Base-by-base conservation (phyloP, 805 yeast genomes). In the Candida saitoana region DNA sequence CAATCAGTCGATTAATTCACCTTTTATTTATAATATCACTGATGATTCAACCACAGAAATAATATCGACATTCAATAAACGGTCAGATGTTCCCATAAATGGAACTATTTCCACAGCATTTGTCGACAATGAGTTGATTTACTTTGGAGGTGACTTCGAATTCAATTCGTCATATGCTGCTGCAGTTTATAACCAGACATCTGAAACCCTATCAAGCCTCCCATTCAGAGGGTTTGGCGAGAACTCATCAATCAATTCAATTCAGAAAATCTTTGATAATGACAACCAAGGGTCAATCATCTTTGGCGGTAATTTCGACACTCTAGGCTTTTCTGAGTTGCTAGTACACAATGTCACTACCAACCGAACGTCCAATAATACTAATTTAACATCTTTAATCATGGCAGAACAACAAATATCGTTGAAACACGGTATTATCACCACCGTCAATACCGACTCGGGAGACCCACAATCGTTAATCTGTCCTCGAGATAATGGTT, bases 211-310 rank as follows among this genome's bases (percentile, higher is more conserved):
- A 31, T 39, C 54, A 2, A 56, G 73, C 6, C 66, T 87, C 3
- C 82, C 85, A 0, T 93, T 91, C 61, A 73, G 75, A 20, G 98
- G 98, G 0, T 88, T 91, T 56, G 81, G 80, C 5, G 55, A 71
- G 25, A 69, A 75, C 44, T 69, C 90, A 0, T 45, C 51, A 0
- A 76, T 93, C 11, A 78, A 80, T 46, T 68, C 90, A 5, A 89
- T 93, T 14, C 49, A 77, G 0, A 71, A 73, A 46, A 55, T 78
- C 3, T 52, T 57, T 32, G 60, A 62, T 25, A 63, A 62, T 37
- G 71, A 69, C 30, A 52, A 61, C 8, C 42, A 47, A 24, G 80
- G 76, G 30, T 68, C 74, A 27, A 69, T 93, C 5, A 57, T 93
- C 9, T 91, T 89, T 64, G 91, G 93, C 1, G 99, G 99, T 9